A percentile compares a stretch with the other conserved stretches of the same genome.
Evolutionary conservation across 495 filamentous ascomycete species (phyloP).

Genomic region (Daldinia caldariorum): DNA sequence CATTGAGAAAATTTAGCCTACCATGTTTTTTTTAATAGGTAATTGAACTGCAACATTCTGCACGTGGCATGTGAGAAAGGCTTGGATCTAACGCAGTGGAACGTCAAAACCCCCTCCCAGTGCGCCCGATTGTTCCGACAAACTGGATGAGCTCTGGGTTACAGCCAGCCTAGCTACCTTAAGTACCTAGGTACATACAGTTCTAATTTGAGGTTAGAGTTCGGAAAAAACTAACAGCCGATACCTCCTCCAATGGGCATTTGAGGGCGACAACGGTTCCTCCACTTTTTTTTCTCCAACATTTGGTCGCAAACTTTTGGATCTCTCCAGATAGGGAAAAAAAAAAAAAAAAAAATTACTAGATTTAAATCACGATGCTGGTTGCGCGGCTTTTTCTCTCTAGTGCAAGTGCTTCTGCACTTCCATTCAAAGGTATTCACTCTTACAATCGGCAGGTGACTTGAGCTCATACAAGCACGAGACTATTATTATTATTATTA

Average conservation of each 20-base stretch:
- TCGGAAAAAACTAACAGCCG: conserved; percentile 1
- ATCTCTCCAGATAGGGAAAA: conserved; percentile 20
- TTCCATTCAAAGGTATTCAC: conserved; percentile 14
- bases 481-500: no score
- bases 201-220: neutral
- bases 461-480: conserved; percentile 12
- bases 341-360: conserved; percentile 37
- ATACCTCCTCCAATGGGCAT: conserved; percentile 27
- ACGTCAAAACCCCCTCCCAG: neutral
- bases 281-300: conserved; percentile 41
- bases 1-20: neutral
- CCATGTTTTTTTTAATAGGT: neutral
- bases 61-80: neutral
- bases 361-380: conserved; percentile 35
- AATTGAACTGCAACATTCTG: neutral
- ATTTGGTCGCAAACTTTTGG: conserved; percentile 34
- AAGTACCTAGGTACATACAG: neutral
- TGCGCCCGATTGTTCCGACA: conserved; percentile 1
- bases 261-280: neutral
- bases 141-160: neutral
- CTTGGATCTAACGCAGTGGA: neutral
- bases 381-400: conserved; percentile 23
- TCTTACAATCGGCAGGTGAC: neutral
- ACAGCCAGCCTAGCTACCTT: no score
- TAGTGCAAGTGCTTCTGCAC: conserved; percentile 28